Evolutionary conservation across 306 rosid species (phyloP).

Genomic region (Vachellia pachyceras): DNA sequence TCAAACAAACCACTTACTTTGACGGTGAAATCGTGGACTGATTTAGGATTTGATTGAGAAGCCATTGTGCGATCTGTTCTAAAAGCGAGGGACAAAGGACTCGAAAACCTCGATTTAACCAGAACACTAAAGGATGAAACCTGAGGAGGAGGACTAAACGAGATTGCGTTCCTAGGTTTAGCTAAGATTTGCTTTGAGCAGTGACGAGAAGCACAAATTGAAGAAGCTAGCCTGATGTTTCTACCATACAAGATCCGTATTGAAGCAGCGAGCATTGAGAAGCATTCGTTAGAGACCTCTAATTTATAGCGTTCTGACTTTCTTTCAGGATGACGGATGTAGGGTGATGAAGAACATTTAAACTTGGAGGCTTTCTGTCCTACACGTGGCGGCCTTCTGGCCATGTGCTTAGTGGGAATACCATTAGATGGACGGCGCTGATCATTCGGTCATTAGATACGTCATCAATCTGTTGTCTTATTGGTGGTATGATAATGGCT

Average conservation of each 20-base stretch:
- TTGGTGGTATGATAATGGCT: too few relatives aligned
- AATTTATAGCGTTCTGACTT: background rate
- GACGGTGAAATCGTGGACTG: conserved; percentile 74
- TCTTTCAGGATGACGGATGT: too few relatives aligned
- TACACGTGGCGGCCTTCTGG: background rate
- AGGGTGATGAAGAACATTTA: background rate
- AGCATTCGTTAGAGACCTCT: background rate
- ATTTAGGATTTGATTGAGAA: conserved; percentile 49
- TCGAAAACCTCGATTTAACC: conserved; percentile 16
- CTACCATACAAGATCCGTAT: conserved; percentile 40
- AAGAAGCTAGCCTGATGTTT: conserved; percentile 26
- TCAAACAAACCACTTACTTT: conserved; percentile 45
- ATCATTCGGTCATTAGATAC: conserved; percentile 25
- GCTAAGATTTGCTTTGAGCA: conserved; percentile 8
- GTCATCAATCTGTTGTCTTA: conserved; percentile 5
- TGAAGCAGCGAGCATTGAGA: conserved; percentile 45
- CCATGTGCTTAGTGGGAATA: background rate
- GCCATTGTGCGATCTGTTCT: conserved; percentile 65
- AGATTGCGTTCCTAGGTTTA: conserved; percentile 22
- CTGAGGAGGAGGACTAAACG: background rate
- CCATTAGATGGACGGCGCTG: background rate
- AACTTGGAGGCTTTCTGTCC: conserved; percentile 24
- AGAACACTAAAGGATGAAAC: conserved; percentile 29
- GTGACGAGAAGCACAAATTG: conserved; percentile 35
- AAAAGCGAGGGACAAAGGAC: conserved; percentile 8